Evolutionary conservation across 371 early-diverging fungal species (phyloP).

Genomic region (Mortierella sp.): DNA sequence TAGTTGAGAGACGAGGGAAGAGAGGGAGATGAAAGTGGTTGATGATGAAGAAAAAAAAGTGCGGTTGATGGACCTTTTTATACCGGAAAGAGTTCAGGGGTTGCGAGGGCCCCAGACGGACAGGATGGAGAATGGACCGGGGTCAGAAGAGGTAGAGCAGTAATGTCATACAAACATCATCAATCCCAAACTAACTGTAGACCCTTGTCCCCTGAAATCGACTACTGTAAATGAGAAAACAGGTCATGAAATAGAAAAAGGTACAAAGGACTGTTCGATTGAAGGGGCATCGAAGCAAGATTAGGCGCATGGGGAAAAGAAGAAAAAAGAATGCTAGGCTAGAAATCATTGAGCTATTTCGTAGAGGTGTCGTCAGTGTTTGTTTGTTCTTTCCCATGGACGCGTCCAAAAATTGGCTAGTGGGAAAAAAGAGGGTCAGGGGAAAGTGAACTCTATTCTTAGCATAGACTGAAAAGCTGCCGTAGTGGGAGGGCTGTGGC

Average conservation of each 20-base stretch:
- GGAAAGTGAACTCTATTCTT: not conserved
- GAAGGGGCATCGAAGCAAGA: not conserved
- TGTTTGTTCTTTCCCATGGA: not conserved
- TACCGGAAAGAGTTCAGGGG: not conserved
- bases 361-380: not conserved
- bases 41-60: not conserved
- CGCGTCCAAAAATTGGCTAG: not conserved
- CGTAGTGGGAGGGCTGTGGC: not conserved
- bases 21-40: not conserved
- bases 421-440: not conserved
- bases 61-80: not conserved
- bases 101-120: not conserved
- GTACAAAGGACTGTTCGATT: not conserved
- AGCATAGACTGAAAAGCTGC: not conserved
- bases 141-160: not conserved
- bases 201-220: not conserved
- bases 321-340: too few species aligned
- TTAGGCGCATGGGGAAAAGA: not conserved
- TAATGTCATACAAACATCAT: constrained; percentile 4
- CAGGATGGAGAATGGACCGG: not conserved
- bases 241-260: not conserved
- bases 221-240: not conserved
- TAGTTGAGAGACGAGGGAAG: not conserved
- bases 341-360: too few species aligned
- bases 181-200: not conserved